phyloP scores from a whole-genome alignment of 805 yeast species.

The Candida ponderosae region DNA sequence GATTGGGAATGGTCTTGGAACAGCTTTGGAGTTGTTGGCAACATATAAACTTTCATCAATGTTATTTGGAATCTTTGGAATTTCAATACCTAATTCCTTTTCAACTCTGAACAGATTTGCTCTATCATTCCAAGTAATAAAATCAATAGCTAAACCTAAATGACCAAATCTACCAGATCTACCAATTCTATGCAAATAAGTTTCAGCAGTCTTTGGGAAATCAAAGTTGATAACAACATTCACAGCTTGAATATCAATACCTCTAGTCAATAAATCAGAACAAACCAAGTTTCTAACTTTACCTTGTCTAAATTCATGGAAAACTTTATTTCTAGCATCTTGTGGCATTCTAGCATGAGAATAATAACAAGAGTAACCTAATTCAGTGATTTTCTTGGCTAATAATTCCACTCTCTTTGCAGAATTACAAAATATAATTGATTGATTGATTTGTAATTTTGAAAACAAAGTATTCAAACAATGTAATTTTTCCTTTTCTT shows the following conservation, averaged over 20 bases:
- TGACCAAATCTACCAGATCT: slow-evolving; percentile 99
- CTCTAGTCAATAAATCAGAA: slow-evolving; percentile 93
- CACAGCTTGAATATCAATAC: slow-evolving; percentile 98
- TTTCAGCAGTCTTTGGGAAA: slow-evolving; percentile 97
- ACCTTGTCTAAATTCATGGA: slow-evolving; percentile 98
- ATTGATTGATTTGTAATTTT: slow-evolving; percentile 91
- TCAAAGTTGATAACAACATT: slow-evolving; percentile 97
- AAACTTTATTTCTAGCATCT: slow-evolving; percentile 92
- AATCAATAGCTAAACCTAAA: slow-evolving; percentile 92
- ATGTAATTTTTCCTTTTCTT: slow-evolving; percentile 91
- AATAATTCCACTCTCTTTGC: slow-evolving; percentile 92
- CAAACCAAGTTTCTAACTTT: slow-evolving; percentile 96
- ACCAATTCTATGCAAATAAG: slow-evolving; percentile 96
- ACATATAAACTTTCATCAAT: slow-evolving; percentile 88
- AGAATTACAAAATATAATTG: slow-evolving; percentile 95
- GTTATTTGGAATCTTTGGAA: slow-evolving; percentile 91
- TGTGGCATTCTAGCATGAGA: slow-evolving; percentile 98
- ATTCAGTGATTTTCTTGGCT: slow-evolving; percentile 92
- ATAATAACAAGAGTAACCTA: slow-evolving; percentile 94
- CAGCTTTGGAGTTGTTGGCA: slow-evolving; percentile 61
- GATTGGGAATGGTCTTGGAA: slow-evolving; percentile 86
- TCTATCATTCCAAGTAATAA: slow-evolving; percentile 95
- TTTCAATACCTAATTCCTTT: slow-evolving; percentile 95
- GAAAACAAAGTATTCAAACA: slow-evolving; percentile 93
- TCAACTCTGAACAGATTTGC: slow-evolving; percentile 90